Base-by-base conservation (phyloP, 2,329 filamentous ascomycete species). In the Exophiala bonariae region DNA sequence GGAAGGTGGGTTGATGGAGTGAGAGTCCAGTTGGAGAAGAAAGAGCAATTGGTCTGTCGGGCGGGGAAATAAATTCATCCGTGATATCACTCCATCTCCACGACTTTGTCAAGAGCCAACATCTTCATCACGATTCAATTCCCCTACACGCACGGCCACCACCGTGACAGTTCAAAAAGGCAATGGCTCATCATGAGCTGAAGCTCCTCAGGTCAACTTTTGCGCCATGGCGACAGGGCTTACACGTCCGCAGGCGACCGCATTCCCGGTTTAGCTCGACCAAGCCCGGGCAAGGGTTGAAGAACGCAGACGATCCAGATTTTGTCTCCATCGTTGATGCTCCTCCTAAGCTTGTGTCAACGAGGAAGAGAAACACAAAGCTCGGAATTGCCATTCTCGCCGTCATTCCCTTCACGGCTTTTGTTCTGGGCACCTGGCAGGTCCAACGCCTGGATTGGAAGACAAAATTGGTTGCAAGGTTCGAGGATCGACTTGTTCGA, bases 361-460 rank as follows among this genome's bases (percentile, higher is more conserved):
- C 82, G 1, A 83, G 87, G 40, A 79, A 81, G 59, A 80, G 78
- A 50, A 90, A 96, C 73, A 50, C 39, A 13, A 56, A 53, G 23
- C 18, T 52, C 4, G 54, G 58, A 1, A 36, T 51, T 32, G 50
- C 50, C 8, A 17, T 57, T 7, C 53, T 60, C 76, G 88, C 89
- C 32, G 71, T 95, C 42, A 97, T 99, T 61, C 93, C 93, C 39
- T 70, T 96, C 50, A 96, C 91, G 1, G 89, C 93, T 9, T 96
- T 99, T 68, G 75, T 77, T 44, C 83, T 99, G 13, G 93, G 93
- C 22, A 89, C 89, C 55, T 99, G 93, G 93, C 93, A 99, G 67
- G 87, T 99, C 44, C 83, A 95, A 66, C 86, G 93, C 9, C 80
- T 99, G 1, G 82, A 85, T 49, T 96, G 92, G 91, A 99, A 99